A percentile compares a stretch with the other conserved stretches of the same genome.
Evolutionary conservation across 495 filamentous ascomycete species (phyloP).

Genomic region (Sabuloglossum arenarium): DNA sequence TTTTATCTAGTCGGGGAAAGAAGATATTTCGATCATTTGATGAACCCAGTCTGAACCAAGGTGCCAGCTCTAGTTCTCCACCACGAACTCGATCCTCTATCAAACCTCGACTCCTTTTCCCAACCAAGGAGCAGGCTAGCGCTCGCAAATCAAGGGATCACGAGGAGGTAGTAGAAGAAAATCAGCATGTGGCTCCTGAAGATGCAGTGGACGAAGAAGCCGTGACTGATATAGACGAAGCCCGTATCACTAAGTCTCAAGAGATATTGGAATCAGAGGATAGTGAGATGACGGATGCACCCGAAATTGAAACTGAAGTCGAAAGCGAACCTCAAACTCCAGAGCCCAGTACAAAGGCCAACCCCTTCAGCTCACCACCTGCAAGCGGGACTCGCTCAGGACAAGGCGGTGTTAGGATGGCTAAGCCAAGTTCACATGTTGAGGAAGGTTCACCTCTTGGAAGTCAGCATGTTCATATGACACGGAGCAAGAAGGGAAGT

Average conservation of each 20-base stretch:
- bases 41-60: slow-evolving; percentile 18
- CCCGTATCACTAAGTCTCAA: slow-evolving; percentile 3
- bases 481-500: slow-evolving; percentile 26
- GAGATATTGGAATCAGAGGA: neutral
- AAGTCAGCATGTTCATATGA: slow-evolving; percentile 16
- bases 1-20: slow-evolving; percentile 56
- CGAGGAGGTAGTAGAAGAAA: slow-evolving; percentile 12
- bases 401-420: slow-evolving; percentile 12
- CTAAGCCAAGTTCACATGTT: slow-evolving; percentile 14
- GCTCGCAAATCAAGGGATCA: slow-evolving; percentile 12
- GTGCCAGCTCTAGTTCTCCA: slow-evolving; percentile 21
- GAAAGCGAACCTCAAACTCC: neutral
- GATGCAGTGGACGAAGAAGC: slow-evolving; percentile 21
- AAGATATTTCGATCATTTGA: slow-evolving; percentile 46
- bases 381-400: slow-evolving; percentile 5
- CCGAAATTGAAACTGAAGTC: neutral
- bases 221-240: slow-evolving; percentile 26
- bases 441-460: slow-evolving; percentile 12
- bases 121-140: slow-evolving; percentile 22
- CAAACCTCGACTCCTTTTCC: slow-evolving; percentile 75
- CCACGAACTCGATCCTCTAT: slow-evolving; percentile 43
- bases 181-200: slow-evolving; percentile 7
- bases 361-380: neutral
- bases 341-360: neutral
- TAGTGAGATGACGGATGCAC: neutral